Base-by-base conservation (phyloP, 1,139 yeast species). In the Geotrichum cucujoidarum region DNA sequence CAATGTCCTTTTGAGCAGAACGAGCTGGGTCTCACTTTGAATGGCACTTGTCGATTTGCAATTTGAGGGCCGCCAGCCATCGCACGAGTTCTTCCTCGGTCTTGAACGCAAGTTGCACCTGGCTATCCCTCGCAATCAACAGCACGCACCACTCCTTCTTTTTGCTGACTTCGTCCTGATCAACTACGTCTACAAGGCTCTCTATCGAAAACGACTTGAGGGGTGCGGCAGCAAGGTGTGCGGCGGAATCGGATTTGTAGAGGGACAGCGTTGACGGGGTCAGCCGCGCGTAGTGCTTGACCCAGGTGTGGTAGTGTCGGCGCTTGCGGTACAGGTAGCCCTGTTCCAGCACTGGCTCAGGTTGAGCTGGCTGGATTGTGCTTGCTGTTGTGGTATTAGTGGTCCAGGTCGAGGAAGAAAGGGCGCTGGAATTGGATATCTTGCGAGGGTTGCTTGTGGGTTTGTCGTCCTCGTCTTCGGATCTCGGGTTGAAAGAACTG, bases 151-250 rank as follows among this genome's bases (percentile, higher is more conserved):
- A 75, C 37, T 58, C 55, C 52, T 71, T 75, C 8, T 73, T 60
- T 46, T 65, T 68, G 6, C 76, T 69, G 21, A 74, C 48, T 1
- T 79, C 74, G 49, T 77, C 81, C 39, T 76, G 60, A 53, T 78
- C 83, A 36, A 77, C 75, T 25, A 73, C 78, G 56, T 78, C 83
- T 13, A 72, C 60, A n/a, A 78, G 60, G 38, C 73, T 71, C 17
- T 21, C 35, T 13, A 46, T n/a, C 5, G 25, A 22, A 7, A 76
- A 62, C 34, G 58, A 55, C 57, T 74, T 73, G 53, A 60, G 48
- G 6, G 63, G 63, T 36, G 54, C 45, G 13, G 14, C 33, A 6
- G n/a, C 27, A 6, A 24, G 27, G 10, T 24, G 27, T 37, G 52
- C 53, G 48, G 47, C 46, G 18, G 56, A 53, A 22, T 60, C 58